A percentile compares a stretch with the other conserved stretches of the same genome.
These are phyloP conservation scores for Chalciporus piperatus DNA, from an alignment of 768 basidiomycete species.

Conservation along the genomic window DNA sequence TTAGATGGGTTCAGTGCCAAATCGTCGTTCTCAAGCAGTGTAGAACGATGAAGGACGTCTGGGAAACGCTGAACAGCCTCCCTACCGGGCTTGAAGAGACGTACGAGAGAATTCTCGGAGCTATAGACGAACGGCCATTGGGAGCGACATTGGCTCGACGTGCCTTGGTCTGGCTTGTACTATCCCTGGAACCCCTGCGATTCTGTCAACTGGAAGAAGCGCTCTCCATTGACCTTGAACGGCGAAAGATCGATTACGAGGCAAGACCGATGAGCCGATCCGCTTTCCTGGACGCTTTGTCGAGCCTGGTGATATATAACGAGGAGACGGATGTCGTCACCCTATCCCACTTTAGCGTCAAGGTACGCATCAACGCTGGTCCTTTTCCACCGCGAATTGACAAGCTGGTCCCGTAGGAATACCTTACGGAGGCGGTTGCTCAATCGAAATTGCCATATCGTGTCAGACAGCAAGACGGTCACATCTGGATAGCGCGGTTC, in stretches of 20 bases:
- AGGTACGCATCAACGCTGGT: conserved; percentile 2
- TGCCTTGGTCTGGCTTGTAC: conserved; percentile 17
- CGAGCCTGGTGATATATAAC: conserved; percentile 15
- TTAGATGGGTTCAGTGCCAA: conserved; percentile 24
- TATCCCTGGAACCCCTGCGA: conserved; percentile 13
- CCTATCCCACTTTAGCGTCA: conserved; percentile 25
- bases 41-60: conserved; percentile 4
- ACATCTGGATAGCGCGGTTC: neutral
- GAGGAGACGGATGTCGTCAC: conserved; percentile 7
- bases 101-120: conserved; percentile 18
- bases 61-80: conserved; percentile 13
- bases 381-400: neutral
- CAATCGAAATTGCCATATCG: neutral
- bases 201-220: conserved; percentile 12
- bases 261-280: conserved; percentile 3
- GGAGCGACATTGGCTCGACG: conserved; percentile 7
- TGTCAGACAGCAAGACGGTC: neutral
- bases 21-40: conserved; percentile 14
- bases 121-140: conserved; percentile 2
- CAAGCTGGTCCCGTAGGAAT: neutral
- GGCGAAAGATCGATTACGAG: conserved; percentile 2
- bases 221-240: conserved; percentile 8
- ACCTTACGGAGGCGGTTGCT: neutral
- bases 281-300: conserved; percentile 12
- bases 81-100: conserved; percentile 20